Base-by-base conservation (phyloP, 345 rosid species). In the Physaria fendleri region DNA sequence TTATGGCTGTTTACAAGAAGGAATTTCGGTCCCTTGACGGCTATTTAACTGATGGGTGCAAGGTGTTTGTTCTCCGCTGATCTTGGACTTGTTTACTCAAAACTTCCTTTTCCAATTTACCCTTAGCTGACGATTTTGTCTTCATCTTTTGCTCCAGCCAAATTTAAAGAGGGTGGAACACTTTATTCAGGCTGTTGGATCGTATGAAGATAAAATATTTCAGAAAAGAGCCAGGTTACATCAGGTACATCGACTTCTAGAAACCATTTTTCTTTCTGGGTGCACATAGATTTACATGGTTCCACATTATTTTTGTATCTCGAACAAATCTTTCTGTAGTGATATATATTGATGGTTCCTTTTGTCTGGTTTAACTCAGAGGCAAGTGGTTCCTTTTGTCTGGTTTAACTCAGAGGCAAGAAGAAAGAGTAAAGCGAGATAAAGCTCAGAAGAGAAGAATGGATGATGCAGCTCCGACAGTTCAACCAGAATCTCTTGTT, bases 111-210 rank as follows among this genome's bases (percentile, higher is more conserved):
- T 53, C 58, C 55, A 28, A 21, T 38, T 29, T 9, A 37, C 47
- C 5, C 43, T 50, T 49, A 15, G 8, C 30, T 65, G 54, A 41
- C 44, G 46, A 11, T 55, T 54, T 43, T 68, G 34, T 51, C 14
- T 35, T 57, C 20, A 14, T 45, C 21, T 6, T 60, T 42, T 39
- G 0, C 6, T 56, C 52, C 82, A 93, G 99, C 96, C 92, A 16
- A 75, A 83, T 76, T 81, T 93, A 73, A 70, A 54, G 45, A 75
- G 82, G 62, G 95, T 93, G 58, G 99, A 90, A 74, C 85, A 79
- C 62, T 93, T 93, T 64, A 87, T 93, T 71, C 99, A 87, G 77
- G 91, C 88, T 46, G 81, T 93, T 56, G 97, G 97, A 71, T 82
- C 92, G 7, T 90, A 62, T 2, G 99, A 93, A 75, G 97, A 93